Conservation (phyloP, 148 eudicot genomes). For the Rhododendron henanense region DNA sequence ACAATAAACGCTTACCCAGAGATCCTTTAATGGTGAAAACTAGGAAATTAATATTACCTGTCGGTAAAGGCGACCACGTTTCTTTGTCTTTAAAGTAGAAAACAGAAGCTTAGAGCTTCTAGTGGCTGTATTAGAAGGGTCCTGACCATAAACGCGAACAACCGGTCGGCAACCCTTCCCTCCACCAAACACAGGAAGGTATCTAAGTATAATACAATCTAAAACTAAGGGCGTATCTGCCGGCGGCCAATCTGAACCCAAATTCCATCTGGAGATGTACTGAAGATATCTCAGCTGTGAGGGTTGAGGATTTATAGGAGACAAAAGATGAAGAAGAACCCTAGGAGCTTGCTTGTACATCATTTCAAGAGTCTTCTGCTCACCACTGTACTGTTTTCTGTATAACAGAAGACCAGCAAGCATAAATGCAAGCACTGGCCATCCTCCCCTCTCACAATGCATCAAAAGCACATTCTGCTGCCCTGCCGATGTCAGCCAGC, state of each 20-base stretch:
- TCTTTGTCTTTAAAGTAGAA: constrained; percentile 53
- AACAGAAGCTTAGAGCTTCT: constrained; percentile 57
- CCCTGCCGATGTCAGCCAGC: constrained; percentile 66
- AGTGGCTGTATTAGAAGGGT: constrained; percentile 42
- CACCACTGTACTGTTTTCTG: constrained; percentile 60
- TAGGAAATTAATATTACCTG: constrained; percentile 39
- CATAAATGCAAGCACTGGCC: constrained; percentile 87
- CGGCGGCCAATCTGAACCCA: constrained; percentile 66
- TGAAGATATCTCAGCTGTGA: constrained; percentile 75
- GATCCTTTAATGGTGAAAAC: not conserved
- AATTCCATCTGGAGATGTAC: constrained; percentile 52
- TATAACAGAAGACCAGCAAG: constrained; percentile 76
- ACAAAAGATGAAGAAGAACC: constrained; percentile 60
- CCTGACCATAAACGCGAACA: constrained; percentile 67
- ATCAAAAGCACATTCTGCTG: constrained; percentile 72
- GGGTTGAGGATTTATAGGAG: constrained; percentile 64
- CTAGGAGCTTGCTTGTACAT: constrained; percentile 73
- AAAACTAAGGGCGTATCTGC: constrained; percentile 46
- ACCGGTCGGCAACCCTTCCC: constrained; percentile 63
- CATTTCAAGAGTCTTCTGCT: constrained; percentile 77
- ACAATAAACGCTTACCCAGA: not conserved
- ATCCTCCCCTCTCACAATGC: constrained; percentile 85
- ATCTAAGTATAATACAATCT: constrained; percentile 53
- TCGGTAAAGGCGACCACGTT: constrained; percentile 36
- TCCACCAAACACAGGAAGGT: constrained; percentile 48